Evolutionary conservation across 495 filamentous ascomycete species (phyloP), one percentile per base, ranked within the genome.

Genomic region (Daldinia childiae): DNA sequence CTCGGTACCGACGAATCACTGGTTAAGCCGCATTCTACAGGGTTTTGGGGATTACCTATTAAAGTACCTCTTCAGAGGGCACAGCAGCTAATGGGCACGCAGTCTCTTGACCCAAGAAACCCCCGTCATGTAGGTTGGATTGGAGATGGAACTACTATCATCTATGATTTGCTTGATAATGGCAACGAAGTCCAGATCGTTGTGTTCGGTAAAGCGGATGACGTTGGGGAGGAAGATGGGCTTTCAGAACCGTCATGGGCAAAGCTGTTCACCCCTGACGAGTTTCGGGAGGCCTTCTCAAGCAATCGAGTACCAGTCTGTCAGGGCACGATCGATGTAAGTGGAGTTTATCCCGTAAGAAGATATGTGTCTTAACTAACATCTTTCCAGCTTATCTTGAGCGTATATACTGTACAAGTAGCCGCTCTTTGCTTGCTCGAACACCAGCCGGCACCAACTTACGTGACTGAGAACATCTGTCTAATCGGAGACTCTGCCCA

Each of bases 371-470:
- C 50, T 36, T 30, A 41, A 61, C 48, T 21, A 6, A 39, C 1
- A 62, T 26, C 24, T 1, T 8, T 12, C 1, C 34, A 76, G 75
- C 66, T 77, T 4, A 72, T 77, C 43, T 51, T 69, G 26, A 76
- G 75, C 26, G 58, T 74, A 21, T 77, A 77, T 43, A 77, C 75
- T 15, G 75, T 77, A 24, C 75, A 77, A 34, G 59, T 77, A 21
- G 65, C 75, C 9, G 73, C 73, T 0, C 67, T 76, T 26, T 72
- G 69, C 32, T 64, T 69, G 21, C 56, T 76, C 30, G 64, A 75
- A 17, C 75, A 73, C 19, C 57, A 19, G 36, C 66, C 70, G 17
- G 61, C 75, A n/a, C 70, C 69, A 11, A 77, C 73, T 9, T 77
- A 67, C 55, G 75, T 72, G 6, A 74, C 67, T 5, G 57, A 56